Percentiles rank a stretch among this genome's conserved stretches.
phyloP scores from a whole-genome alignment of 495 filamentous ascomycete genomes.

The Lophium mytilinum region DNA sequence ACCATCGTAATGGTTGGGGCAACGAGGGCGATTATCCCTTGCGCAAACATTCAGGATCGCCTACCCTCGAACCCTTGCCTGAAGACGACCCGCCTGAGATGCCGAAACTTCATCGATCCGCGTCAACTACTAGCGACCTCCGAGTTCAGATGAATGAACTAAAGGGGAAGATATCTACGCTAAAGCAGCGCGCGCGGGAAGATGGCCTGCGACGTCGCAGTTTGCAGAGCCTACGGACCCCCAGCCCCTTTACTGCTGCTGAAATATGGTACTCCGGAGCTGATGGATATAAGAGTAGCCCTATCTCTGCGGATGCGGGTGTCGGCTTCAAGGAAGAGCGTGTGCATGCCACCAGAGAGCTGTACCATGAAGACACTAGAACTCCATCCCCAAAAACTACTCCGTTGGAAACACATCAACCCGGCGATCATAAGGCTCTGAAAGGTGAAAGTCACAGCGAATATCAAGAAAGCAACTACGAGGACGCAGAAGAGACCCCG shows the following conservation, averaged over 20 bases:
- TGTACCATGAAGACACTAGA: conserved; percentile 27
- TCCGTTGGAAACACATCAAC: background rate
- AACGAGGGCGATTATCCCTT: conserved; percentile 11
- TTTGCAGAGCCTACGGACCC: conserved; percentile 72
- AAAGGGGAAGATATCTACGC: conserved; percentile 78
- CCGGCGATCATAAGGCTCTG: background rate
- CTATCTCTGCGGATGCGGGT: conserved; percentile 20
- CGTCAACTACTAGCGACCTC: conserved; percentile 48
- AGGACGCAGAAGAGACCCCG: background rate
- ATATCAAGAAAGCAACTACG: conserved; percentile 2
- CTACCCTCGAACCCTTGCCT: conserved; percentile 27
- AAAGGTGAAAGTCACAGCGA: conserved; percentile 3
- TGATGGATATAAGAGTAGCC: conserved; percentile 22
- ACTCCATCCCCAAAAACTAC: conserved; percentile 5
- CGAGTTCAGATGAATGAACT: conserved; percentile 91
- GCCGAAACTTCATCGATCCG: conserved; percentile 51
- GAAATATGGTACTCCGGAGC: conserved; percentile 56
- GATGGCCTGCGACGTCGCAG: conserved; percentile 78
- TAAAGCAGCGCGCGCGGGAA: conserved; percentile 73
- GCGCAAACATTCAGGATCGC: conserved; percentile 15
- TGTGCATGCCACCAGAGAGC: conserved; percentile 40
- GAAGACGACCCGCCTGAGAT: conserved; percentile 43
- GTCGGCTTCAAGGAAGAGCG: conserved; percentile 15
- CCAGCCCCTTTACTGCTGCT: conserved; percentile 75
- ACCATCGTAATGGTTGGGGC: conserved; percentile 5